Evolutionary conservation across 352 stramenopile genomes (phyloP), one percentile per base, ranked within the genome.

Genomic region (Phytophthora aleatoria): DNA sequence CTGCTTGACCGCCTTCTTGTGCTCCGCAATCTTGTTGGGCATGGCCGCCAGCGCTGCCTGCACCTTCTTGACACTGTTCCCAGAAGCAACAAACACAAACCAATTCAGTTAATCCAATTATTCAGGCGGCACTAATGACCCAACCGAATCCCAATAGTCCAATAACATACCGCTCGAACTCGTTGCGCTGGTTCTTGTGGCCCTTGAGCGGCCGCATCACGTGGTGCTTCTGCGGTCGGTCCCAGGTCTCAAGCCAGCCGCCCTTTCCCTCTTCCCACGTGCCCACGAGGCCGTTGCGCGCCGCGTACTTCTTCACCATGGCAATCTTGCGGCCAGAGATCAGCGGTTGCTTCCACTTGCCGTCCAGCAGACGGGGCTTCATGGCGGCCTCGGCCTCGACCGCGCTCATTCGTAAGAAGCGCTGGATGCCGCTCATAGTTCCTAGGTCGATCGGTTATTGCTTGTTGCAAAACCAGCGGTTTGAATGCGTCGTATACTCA

Each of bases 171-270:
- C 85, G 84, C 3, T 95, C 87, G 64, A 91, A 92, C 59, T 93
- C 85, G 59, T 90, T 90, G 64, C 87, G 85, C 74, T 95, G 66
- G 71, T 91, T 77, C 42, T 88, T 75, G 61, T 91, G 81, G 56
- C 87, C 87, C 74, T 94, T 94, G 51, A 87, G 82, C 33, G 85
- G 74, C 15, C 85, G 83, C 85, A 95, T 92, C 20, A 95, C 87
- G 60, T 87, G 81, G 77, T 95, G 87, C 78, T 95, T 93, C 74
- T 92, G 77, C 42, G 77, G 68, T 45, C 74, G 67, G 70, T 92
- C 77, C 87, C 87, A 95, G 0, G 69, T 80, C 60, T 89, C 78
- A 42, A 94, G 77, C 87, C 87, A 95, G 50, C 87, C 87, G 63
- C 87, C 87, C 61, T 92, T 77, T 57, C 87, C 87, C 38, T 84